A percentile compares a stretch with the other conserved stretches of the same genome.
These are phyloP conservation scores for Pseudopithomyces chartarum DNA, from an alignment of 2,329 filamentous ascomycete genomes.

Conservation along the genomic window DNA sequence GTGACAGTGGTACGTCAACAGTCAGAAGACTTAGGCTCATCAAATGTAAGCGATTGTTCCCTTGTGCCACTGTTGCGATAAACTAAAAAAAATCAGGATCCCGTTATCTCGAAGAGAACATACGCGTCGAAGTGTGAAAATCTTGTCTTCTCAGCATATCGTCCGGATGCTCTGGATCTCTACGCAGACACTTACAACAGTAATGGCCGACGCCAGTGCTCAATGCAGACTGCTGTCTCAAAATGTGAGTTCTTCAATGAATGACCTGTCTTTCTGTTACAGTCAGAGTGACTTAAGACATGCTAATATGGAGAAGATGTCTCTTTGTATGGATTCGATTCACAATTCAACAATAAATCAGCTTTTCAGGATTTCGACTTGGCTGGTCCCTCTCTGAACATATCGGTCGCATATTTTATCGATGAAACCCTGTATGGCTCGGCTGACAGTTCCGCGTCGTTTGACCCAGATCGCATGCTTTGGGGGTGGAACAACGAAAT, in stretches of 20 bases:
- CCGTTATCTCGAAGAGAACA: no score
- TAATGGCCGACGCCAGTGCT: no score
- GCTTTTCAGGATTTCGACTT: neutral
- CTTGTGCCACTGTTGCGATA: neutral
- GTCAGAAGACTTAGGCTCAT: neutral
- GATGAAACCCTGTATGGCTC: neutral
- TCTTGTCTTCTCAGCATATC: no score
- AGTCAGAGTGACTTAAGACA: neutral
- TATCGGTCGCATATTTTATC: neutral
- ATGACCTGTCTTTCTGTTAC: no score
- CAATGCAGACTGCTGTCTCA: no score
- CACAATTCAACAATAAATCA: neutral
- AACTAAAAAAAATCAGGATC: neutral
- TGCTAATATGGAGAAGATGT: neutral
- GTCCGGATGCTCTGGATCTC: no score
- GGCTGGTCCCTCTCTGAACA: neutral
- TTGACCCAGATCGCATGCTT: neutral
- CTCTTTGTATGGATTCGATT: neutral
- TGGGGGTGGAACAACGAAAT: conserved; percentile 10
- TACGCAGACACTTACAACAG: no score
- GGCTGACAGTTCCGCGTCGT: neutral
- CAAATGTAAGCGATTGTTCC: neutral
- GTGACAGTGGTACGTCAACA: neutral
- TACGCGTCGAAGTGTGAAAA: no score
- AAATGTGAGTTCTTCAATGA: no score